These are phyloP conservation scores for Hymenoscyphus scutula DNA, from an alignment of 2,329 filamentous ascomycete species.

Conservation along the genomic window DNA sequence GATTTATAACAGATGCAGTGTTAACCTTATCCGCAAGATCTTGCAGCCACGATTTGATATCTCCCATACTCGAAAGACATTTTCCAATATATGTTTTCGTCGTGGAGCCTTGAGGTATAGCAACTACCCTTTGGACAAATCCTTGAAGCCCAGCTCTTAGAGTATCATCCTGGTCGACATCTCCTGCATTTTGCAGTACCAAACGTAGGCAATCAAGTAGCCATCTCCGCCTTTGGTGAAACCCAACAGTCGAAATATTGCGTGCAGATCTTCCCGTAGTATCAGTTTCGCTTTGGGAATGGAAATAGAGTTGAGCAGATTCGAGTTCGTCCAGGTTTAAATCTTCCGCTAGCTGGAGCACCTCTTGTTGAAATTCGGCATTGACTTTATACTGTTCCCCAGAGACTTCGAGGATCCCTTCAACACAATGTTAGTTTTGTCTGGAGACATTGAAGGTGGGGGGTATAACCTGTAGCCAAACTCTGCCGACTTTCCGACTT, in stretches of 20 bases:
- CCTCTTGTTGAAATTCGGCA: conserved; percentile 80
- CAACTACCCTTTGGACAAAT: conserved; percentile 52
- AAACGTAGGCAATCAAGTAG: conserved; percentile 81
- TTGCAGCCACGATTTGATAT: conserved; percentile 74
- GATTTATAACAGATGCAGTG: conserved; percentile 71
- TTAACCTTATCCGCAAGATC: conserved; percentile 73
- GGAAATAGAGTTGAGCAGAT: conserved; percentile 73
- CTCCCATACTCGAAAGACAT: conserved; percentile 73
- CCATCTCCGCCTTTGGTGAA: conserved; percentile 81
- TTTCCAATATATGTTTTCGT: conserved; percentile 59
- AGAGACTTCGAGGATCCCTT: conserved; percentile 73
- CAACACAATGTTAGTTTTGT: conserved; percentile 24
- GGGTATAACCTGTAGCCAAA: conserved; percentile 61
- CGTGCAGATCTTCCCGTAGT: conserved; percentile 70
- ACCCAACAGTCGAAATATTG: conserved; percentile 79
- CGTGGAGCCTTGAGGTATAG: conserved; percentile 41
- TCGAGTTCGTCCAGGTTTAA: conserved; percentile 87
- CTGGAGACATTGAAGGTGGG: conserved; percentile 9
- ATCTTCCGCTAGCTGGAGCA: conserved; percentile 79
- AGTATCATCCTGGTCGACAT: conserved; percentile 38
- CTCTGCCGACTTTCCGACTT: conserved; percentile 72
- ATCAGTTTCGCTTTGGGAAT: conserved; percentile 66
- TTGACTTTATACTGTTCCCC: conserved; percentile 78
- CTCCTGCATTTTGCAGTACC: conserved; percentile 59
- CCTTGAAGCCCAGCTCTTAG: conserved; percentile 51